phyloP scores from a whole-genome alignment of 495 filamentous ascomycete genomes.

The Neurospora sublineolata region DNA sequence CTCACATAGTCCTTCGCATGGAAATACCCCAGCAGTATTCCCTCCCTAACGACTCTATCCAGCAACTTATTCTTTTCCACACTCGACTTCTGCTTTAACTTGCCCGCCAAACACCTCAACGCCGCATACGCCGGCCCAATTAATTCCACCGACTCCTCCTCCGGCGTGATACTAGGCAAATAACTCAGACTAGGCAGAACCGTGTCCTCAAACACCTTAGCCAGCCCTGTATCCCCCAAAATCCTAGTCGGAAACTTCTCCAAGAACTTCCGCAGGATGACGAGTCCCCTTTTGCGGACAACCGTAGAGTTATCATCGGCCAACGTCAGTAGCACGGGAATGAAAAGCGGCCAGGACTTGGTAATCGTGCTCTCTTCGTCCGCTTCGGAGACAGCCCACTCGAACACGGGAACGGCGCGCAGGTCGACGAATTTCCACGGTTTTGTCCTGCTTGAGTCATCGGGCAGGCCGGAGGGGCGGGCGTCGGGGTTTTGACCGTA shows the following conservation, averaged over 20 bases:
- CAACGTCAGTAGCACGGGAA: constrained; percentile 73
- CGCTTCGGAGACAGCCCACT: constrained; percentile 49
- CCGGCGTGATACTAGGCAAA: constrained; percentile 70
- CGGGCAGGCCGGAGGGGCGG: constrained; percentile 25
- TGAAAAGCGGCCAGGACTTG: constrained; percentile 60
- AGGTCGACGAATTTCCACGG: constrained; percentile 63
- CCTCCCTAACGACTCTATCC: constrained; percentile 44
- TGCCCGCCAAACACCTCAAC: constrained; percentile 50
- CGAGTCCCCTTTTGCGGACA: constrained; percentile 50
- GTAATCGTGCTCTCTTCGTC: constrained; percentile 22
- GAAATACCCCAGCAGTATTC: constrained; percentile 42
- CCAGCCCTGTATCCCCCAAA: constrained; percentile 62
- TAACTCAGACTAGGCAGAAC: constrained; percentile 60
- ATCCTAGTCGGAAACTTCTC: constrained; percentile 42
- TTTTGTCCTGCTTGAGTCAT: constrained; percentile 44
- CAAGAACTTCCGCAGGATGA: constrained; percentile 50
- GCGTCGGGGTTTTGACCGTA: constrained; percentile 2
- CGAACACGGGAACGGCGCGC: constrained; percentile 51
- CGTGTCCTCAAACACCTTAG: constrained; percentile 67
- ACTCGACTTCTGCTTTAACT: no score
- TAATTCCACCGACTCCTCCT: constrained; percentile 53
- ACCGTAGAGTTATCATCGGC: constrained; percentile 53
- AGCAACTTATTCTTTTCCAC: constrained; percentile 30
- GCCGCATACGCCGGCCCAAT: constrained; percentile 56
- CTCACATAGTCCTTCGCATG: constrained; percentile 39